These are phyloP conservation scores for Eucalyptus dawsonii DNA, from an alignment of 345 rosid genomes.

Conservation along the genomic window DNA sequence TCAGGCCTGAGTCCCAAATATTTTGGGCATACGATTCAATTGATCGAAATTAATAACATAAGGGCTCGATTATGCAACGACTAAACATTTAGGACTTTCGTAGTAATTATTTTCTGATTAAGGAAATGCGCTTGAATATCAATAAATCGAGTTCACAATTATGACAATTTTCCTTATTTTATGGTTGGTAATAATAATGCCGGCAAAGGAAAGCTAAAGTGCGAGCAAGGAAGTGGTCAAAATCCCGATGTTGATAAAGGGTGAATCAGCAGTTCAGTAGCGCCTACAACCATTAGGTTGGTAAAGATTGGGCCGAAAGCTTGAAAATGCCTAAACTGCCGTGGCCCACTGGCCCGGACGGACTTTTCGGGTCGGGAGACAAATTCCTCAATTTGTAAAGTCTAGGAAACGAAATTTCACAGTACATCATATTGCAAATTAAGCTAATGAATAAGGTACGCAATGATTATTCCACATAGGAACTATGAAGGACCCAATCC, in stretches of 20 bases:
- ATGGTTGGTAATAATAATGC: not conserved
- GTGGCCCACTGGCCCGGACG: not conserved
- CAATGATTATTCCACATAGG: not conserved
- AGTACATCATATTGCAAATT: not conserved
- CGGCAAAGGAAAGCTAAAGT: not conserved
- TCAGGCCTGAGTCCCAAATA: not conserved
- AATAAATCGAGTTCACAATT: not conserved
- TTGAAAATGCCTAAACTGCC: not conserved
- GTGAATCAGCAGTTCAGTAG: not conserved
- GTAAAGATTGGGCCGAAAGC: not conserved
- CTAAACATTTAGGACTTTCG: not conserved
- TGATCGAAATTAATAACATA: not conserved
- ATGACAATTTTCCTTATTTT: not conserved
- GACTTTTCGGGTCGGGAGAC: not conserved
- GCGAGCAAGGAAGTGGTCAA: not conserved
- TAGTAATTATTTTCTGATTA: not conserved
- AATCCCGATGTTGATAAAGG: not conserved
- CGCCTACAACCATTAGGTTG: not conserved
- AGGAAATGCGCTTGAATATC: not conserved
- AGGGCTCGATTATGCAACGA: not conserved
- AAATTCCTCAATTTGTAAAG: not conserved
- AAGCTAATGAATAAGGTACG: not conserved
- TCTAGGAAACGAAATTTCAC: not conserved
- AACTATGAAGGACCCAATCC: not conserved
- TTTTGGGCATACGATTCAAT: not conserved